Evolutionary conservation across 306 rosid species (phyloP).

Genomic region (Dryas octopetala): DNA sequence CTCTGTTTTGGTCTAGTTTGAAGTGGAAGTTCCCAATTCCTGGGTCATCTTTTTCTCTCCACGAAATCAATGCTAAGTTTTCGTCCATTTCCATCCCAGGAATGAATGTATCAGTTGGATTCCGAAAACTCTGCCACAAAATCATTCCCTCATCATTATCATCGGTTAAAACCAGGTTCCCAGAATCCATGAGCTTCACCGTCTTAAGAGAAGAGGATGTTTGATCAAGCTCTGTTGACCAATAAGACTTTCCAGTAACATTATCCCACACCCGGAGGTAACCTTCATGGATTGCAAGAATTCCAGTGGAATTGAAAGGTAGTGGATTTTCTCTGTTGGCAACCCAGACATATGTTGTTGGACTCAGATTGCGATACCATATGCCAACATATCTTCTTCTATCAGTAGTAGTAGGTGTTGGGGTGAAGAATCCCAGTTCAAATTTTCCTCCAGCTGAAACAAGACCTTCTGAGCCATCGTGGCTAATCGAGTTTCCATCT

Average conservation of each 20-base stretch:
- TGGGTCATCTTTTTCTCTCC: constrained; percentile 26
- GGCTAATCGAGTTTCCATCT: neutral
- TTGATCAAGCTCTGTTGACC: neutral
- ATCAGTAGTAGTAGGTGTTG: neutral
- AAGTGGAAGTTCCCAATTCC: constrained; percentile 15
- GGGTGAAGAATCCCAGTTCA: constrained; percentile 45
- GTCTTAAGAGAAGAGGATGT: neutral
- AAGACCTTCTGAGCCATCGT: constrained; percentile 3
- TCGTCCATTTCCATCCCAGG: constrained; percentile 42
- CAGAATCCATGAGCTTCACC: constrained; percentile 41
- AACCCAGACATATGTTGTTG: constrained; percentile 44
- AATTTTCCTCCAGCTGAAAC: constrained; percentile 33
- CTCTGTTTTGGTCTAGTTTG: neutral
- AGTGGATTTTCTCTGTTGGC: constrained; percentile 32
- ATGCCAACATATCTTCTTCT: constrained; percentile 40
- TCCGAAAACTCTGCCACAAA: constrained; percentile 49
- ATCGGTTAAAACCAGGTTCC: constrained; percentile 37
- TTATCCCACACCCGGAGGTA: constrained; percentile 14
- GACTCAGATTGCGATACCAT: constrained; percentile 24
- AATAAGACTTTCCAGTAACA: neutral
- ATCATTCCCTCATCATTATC: too few species aligned
- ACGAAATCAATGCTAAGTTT: constrained; percentile 19
- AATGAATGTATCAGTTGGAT: constrained; percentile 54
- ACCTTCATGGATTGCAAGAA: constrained; percentile 25
- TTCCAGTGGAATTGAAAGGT: neutral